phyloP scores from a whole-genome alignment of 2,329 filamentous ascomycete genomes.

The Colletotrichum paranaense region DNA sequence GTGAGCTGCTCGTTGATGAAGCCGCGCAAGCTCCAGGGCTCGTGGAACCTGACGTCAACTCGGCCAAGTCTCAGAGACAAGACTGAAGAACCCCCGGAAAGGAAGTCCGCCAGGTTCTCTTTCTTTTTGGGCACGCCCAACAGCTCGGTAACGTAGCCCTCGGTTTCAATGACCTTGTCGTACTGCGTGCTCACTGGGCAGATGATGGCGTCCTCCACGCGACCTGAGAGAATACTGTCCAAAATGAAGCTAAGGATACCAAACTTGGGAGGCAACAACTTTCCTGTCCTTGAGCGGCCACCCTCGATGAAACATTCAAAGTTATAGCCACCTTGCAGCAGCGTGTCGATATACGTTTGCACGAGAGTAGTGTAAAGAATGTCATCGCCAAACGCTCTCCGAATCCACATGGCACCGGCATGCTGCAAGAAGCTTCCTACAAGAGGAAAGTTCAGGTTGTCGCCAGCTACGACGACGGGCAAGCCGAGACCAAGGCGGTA shows the following conservation, averaged over 20 bases:
- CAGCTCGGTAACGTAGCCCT: constrained; percentile 94
- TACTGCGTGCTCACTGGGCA: constrained; percentile 98
- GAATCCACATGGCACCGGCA: constrained; percentile 97
- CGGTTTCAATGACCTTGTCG: constrained; percentile 98
- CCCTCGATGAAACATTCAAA: constrained; percentile 99
- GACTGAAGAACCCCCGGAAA: constrained; percentile 87
- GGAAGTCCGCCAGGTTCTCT: constrained; percentile 89
- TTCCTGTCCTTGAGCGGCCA: constrained; percentile 90
- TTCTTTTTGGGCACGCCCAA: constrained; percentile 95
- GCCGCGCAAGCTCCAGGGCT: constrained; percentile 89
- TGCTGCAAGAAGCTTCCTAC: constrained; percentile 92
- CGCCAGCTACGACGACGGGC: constrained; percentile 92
- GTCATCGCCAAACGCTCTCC: constrained; percentile 92
- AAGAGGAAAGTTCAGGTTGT: constrained; percentile 94
- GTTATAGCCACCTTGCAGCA: constrained; percentile 92
- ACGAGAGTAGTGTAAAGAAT: constrained; percentile 92
- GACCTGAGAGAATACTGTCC: constrained; percentile 88
- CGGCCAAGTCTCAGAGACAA: constrained; percentile 89
- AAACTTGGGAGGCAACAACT: constrained; percentile 93
- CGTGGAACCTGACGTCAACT: constrained; percentile 95
- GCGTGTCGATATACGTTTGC: constrained; percentile 93
- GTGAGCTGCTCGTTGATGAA: constrained; percentile 84
- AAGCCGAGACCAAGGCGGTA: constrained; percentile 90
- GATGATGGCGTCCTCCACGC: constrained; percentile 90
- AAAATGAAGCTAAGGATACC: constrained; percentile 93